A percentile compares a stretch with the other conserved stretches of the same genome.
These are phyloP conservation scores for Podila epicladia DNA, from an alignment of 192 early-diverging fungal species.

Conservation along the genomic window DNA sequence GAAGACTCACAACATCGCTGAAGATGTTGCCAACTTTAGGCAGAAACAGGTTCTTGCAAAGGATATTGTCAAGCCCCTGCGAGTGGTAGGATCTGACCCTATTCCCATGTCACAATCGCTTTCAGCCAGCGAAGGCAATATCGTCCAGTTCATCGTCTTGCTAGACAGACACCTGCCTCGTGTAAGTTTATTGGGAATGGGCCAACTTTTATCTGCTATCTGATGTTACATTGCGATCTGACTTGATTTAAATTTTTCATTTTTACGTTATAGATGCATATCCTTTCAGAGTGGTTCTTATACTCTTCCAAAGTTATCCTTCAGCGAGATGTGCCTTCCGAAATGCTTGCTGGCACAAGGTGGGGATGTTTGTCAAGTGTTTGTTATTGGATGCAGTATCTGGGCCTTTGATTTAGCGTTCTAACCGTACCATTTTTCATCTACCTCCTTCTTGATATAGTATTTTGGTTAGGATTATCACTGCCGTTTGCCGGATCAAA, in stretches of 20 bases:
- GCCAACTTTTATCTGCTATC: no score
- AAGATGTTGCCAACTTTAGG: constrained; percentile 8
- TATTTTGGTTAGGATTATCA: constrained; percentile 18
- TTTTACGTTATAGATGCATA: constrained; percentile 10
- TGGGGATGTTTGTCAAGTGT: background rate
- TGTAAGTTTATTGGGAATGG: constrained; percentile 4
- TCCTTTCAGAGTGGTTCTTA: constrained; percentile 6
- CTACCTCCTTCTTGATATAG: constrained; percentile 3
- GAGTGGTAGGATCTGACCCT: constrained; percentile 2
- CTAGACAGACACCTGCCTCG: constrained; percentile 12
- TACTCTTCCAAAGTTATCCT: constrained; percentile 11
- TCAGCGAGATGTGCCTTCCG: background rate
- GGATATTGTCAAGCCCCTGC: background rate
- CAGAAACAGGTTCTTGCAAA: background rate
- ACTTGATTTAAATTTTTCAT: background rate
- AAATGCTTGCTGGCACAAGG: background rate
- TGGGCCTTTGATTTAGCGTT: no score
- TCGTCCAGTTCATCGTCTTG: constrained; percentile 22
- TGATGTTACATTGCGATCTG: background rate
- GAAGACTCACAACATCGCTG: constrained; percentile 9
- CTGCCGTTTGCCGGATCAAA: constrained; percentile 6
- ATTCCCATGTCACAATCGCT: constrained; percentile 17
- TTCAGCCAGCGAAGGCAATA: constrained; percentile 2
- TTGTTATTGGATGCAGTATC: no score
- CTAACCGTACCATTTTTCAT: background rate